Conservation (phyloP, 805 yeast species). For the Suhomyces sp. region DNA sequence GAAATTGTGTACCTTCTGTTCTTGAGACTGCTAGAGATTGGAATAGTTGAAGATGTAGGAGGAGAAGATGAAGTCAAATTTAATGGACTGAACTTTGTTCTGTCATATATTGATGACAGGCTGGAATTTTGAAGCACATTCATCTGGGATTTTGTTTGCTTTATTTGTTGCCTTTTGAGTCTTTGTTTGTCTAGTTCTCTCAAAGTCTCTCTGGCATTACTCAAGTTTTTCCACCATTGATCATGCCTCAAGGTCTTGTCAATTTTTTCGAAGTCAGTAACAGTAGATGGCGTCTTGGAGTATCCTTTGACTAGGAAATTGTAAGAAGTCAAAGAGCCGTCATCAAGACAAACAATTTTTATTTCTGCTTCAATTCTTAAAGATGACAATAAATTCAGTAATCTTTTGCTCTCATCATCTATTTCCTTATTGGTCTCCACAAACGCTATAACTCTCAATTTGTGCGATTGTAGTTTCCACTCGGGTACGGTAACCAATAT, state of each 20-base stretch:
- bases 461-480: constrained; percentile 75
- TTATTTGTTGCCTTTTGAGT: constrained; percentile 5
- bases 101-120: not conserved
- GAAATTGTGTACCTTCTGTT: constrained; percentile 55
- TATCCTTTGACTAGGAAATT: constrained; percentile 76
- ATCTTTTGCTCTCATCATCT: constrained; percentile 63
- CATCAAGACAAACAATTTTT: constrained; percentile 67
- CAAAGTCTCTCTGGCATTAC: constrained; percentile 51
- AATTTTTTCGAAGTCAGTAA: constrained; percentile 40
- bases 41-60: constrained; percentile 14
- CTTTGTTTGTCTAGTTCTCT: constrained; percentile 35
- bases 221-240: constrained; percentile 82
- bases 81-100: constrained; percentile 23
- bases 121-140: constrained; percentile 4
- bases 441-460: constrained; percentile 79
- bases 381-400: constrained; percentile 63
- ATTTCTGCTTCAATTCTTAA: constrained; percentile 82
- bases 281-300: constrained; percentile 30
- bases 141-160: constrained; percentile 5
- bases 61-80: constrained; percentile 18
- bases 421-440: constrained; percentile 77
- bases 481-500: constrained; percentile 89
- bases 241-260: constrained; percentile 54
- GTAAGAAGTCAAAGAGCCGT: constrained; percentile 57
- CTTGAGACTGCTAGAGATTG: constrained; percentile 15